Conservation (phyloP, 345 rosid species). For the Punica granatum region DNA sequence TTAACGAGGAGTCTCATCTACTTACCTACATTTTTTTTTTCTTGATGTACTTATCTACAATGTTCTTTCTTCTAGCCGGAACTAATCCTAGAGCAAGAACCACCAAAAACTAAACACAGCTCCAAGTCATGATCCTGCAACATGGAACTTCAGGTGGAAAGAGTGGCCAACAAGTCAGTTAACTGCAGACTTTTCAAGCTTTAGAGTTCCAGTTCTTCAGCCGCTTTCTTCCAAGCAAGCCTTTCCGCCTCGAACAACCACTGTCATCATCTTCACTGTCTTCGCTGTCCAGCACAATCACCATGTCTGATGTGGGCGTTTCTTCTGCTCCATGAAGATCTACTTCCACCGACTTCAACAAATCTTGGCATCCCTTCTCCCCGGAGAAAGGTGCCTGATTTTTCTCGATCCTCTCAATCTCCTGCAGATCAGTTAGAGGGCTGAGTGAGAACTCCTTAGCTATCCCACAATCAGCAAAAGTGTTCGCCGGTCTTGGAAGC, state of each 20-base stretch:
- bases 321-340: constrained; percentile 20
- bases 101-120: too few species aligned
- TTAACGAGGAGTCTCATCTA: too few species aligned
- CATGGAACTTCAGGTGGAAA: not conserved
- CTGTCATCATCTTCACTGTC: constrained; percentile 58
- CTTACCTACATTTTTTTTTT: too few species aligned
- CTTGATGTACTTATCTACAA: too few species aligned
- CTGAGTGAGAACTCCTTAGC: constrained; percentile 21
- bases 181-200: constrained; percentile 11
- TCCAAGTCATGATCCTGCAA: too few species aligned
- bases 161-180: not conserved
- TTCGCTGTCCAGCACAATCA: constrained; percentile 69
- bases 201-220: constrained; percentile 19
- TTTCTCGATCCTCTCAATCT: constrained; percentile 8
- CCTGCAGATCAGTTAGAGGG: constrained; percentile 23
- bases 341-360: constrained; percentile 13
- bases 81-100: not conserved
- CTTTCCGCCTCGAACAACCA: constrained; percentile 22
- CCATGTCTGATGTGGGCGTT: constrained; percentile 27
- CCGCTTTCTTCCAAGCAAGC: constrained; percentile 30
- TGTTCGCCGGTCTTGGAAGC: constrained; percentile 13
- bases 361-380: constrained; percentile 6
- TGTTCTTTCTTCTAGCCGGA: not conserved
- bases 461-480: constrained; percentile 14
- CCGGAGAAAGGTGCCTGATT: constrained; percentile 4